Evolutionary conservation across 2,329 filamentous ascomycete species (phyloP), one percentile per base, ranked within the genome.

Genomic region (Claviceps cyperi): DNA sequence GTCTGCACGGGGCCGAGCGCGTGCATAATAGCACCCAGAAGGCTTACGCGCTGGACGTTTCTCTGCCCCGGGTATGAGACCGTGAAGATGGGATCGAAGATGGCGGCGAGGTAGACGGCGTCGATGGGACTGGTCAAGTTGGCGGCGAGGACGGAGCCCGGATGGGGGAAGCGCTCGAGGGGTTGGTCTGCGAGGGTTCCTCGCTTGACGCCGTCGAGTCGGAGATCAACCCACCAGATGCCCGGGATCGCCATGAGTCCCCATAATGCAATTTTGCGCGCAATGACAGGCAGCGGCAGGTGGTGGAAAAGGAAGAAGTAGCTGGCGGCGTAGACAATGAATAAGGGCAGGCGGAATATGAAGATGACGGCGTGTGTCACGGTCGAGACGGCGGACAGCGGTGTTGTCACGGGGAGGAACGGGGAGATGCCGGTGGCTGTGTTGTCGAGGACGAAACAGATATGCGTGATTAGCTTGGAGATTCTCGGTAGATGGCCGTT

Each of bases 141-240:
- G 48, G 86, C 84, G 46, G 88, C 90, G 59, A 98, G 92, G 58
- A 98, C 75, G 50, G 83, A 85, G 45, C 85, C 81, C 4, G 83
- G 79, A 50, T 84, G 79, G 1, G 92, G 92, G 17, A 97, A 79
- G 40, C 87, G 80, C 52, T 81, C 74, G 51, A 75, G 71, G 39
- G 84, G 81, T 59, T 89, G 82, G 60, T 84, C 82, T 45, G 84
- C 82, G 35, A 94, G 73, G 24, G 84, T 90, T 69, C 92, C 92
- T 69, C 89, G 86, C 68, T 87, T 90, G 49, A 98, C 92, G 52
- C 91, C 91, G 64, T 98, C 92, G 56, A 98, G 87, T 66, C 96
- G 91, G n/a, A 98, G 73, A 67, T 98, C 92, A 51, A 96, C 83
- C 91, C 91, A 97, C 89, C 90, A 97, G 51, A 98, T 86, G 28